A percentile compares a stretch with the other conserved stretches of the same genome.
These are phyloP conservation scores for Taphrina pruni DNA, from an alignment of 1,139 yeast species.

Conservation along the genomic window DNA sequence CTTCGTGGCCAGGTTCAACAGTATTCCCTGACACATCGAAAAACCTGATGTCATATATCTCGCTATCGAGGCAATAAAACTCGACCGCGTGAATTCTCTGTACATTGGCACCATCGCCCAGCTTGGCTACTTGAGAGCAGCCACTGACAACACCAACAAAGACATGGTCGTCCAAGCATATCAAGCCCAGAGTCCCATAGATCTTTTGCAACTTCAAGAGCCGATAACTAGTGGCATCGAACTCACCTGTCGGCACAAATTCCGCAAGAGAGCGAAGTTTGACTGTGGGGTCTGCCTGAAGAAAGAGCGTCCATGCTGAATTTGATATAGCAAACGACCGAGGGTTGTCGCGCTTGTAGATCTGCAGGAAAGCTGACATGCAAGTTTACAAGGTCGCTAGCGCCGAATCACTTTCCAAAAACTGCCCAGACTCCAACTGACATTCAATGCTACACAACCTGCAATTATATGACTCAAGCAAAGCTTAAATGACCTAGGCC, in stretches of 20 bases:
- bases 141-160: conserved; percentile 84
- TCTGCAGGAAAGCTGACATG: conserved; percentile 31
- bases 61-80: conserved; percentile 73
- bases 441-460: too few relatives aligned
- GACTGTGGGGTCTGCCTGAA: conserved; percentile 20
- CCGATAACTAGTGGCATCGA: conserved; percentile 18
- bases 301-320: conserved; percentile 32
- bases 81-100: conserved; percentile 83
- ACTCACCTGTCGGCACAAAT: conserved; percentile 30
- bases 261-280: conserved; percentile 31
- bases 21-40: conserved; percentile 58
- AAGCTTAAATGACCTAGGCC: too few relatives aligned
- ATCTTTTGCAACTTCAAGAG: conserved; percentile 48
- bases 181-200: conserved; percentile 84
- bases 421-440: too few relatives aligned
- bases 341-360: conserved; percentile 24
- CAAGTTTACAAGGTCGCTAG: background rate
- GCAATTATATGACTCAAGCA: too few relatives aligned
- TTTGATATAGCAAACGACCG: conserved; percentile 32
- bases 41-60: conserved; percentile 79
- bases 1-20: conserved; percentile 36
- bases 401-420: too few relatives aligned
- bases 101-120: conserved; percentile 72
- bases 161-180: conserved; percentile 60
- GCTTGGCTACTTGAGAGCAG: conserved; percentile 73